Base-by-base conservation (phyloP, 1,139 yeast species). In the Blastobotrys elegans region DNA sequence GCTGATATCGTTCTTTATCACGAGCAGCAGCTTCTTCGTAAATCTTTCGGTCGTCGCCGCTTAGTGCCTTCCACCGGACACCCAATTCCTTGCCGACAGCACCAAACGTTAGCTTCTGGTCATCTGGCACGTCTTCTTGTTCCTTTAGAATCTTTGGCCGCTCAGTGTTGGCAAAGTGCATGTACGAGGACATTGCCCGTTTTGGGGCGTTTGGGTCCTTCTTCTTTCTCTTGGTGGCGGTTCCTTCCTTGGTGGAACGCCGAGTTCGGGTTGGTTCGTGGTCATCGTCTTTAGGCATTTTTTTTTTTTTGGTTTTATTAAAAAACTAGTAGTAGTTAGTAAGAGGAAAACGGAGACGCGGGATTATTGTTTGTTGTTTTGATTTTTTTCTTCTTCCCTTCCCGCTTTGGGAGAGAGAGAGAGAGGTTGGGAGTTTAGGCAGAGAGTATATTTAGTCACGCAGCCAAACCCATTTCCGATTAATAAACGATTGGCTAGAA, bases 1-100 rank as follows among this genome's bases (percentile, higher is more conserved):
- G 81, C 74, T 90, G 97, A 71, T 92, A 92, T 75, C 97, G 84
- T 79, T 89, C 86, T 80, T 92, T 92, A 76, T 92, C 98, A 60
- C 86, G 84, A 57, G 82, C 92, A 59, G 97, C 97, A 75, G 88
- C 87, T 65, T 79, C 80, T 73, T 88, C 95, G 71, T 88, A 90
- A 55, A 96, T 96, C 59, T 68, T 71, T 76, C 87, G 90, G 59
- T 86, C 95, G 46, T 84, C 90, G 50, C 79, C 79, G 55, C 75
- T 73, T 63, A 90, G 76, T 53, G 90, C 85, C 82, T 89, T 89
- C 98, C 98, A 92, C 73, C 79, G 85, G 69, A 88, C 96, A 69
- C 98, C 98, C 63, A 92, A 80, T 54, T 86, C 70, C 50, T 58
- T 56, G 45, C 67, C 65, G 46, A 64, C 62, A 55, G 55, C 62